Evolutionary conservation across 768 basidiomycete genomes (phyloP).

Genomic region (Suillus alpinus): DNA sequence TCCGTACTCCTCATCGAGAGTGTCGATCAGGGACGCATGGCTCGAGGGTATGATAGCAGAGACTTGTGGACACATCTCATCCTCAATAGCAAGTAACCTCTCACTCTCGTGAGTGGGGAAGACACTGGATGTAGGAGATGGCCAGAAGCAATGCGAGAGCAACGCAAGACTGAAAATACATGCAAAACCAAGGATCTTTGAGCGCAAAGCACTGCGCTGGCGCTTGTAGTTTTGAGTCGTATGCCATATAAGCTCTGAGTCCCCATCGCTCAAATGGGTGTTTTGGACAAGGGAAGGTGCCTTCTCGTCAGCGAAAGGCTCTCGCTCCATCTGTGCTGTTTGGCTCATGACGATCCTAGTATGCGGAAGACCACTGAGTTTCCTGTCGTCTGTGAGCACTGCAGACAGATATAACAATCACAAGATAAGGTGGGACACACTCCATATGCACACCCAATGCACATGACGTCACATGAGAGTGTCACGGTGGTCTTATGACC

Average conservation of each 20-base stretch:
- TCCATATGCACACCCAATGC: neutral
- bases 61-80: conserved; percentile 26
- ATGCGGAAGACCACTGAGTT: conserved; percentile 8
- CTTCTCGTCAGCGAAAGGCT: conserved; percentile 5
- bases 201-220: neutral
- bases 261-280: conserved; percentile 3
- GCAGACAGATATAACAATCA: neutral
- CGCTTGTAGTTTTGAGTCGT: neutral
- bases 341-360: conserved; percentile 4
- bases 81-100: neutral
- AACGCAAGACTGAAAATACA: conserved; percentile 13
- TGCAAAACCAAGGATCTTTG: neutral
- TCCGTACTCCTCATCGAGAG: conserved; percentile 24
- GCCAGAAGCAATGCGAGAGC: conserved; percentile 8
- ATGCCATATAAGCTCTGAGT: conserved; percentile 11
- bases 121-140: neutral
- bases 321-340: neutral
- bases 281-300: neutral
- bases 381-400: conserved; percentile 10
- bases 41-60: conserved; percentile 11
- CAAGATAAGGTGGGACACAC: neutral
- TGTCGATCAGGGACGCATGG: conserved; percentile 17
- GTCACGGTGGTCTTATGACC: neutral
- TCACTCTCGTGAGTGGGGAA: neutral
- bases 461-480: neutral